These are phyloP conservation scores for Ustilago trichophora DNA, from an alignment of 1,284 basidiomycete genomes.

Conservation along the genomic window DNA sequence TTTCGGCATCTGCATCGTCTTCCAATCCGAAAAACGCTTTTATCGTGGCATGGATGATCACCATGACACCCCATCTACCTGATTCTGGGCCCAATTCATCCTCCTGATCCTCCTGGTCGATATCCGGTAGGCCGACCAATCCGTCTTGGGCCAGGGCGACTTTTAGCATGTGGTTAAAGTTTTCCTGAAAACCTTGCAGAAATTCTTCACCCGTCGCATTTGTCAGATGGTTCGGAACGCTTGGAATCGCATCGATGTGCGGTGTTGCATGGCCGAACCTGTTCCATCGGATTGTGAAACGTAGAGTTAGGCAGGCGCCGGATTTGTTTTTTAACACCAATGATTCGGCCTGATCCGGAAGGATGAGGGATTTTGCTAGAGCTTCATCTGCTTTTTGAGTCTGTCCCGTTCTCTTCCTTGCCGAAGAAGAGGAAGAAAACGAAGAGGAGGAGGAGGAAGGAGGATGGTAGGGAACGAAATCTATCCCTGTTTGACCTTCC, in stretches of 20 bases:
- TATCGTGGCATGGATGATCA: constrained; percentile 8
- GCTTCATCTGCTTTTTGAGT: constrained; percentile 3
- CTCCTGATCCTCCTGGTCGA: constrained; percentile 5
- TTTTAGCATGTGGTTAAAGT: constrained; percentile 22
- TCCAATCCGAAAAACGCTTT: constrained; percentile 31
- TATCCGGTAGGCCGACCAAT: constrained; percentile 13
- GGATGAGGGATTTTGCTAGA: constrained; percentile 11
- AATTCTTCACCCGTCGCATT: neutral
- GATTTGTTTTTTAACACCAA: constrained; percentile 9
- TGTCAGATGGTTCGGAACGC: neutral
- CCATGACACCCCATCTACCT: constrained; percentile 22
- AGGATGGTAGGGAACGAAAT: constrained; percentile 25
- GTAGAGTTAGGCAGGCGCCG: constrained; percentile 3
- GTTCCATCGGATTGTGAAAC: constrained; percentile 22
- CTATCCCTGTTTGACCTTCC: neutral
- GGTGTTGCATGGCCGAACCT: constrained; percentile 30
- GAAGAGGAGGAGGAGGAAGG: neutral
- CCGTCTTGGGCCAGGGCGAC: constrained; percentile 6
- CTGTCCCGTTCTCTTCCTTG: neutral
- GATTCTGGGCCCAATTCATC: neutral
- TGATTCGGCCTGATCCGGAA: neutral
- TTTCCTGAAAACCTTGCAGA: constrained; percentile 1
- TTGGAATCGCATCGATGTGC: neutral
- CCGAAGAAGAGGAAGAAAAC: too few relatives aligned
- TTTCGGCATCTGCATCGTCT: neutral